Evolutionary conservation across 2,329 filamentous ascomycete genomes (phyloP).

Genomic region (Neobulgaria alba): DNA sequence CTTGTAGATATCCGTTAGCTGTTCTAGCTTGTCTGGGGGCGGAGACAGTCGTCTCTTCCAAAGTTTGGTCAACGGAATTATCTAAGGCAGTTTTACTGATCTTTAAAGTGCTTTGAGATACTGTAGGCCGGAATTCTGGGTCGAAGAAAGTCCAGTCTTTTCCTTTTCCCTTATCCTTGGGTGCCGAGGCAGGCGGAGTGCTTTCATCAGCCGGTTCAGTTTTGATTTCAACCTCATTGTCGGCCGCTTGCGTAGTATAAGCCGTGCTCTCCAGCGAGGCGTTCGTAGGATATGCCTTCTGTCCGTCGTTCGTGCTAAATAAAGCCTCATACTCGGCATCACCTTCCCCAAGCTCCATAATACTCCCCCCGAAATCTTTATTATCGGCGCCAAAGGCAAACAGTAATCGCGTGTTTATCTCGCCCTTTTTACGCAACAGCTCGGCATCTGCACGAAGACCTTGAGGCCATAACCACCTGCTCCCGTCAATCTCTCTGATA

Average conservation of each 20-base stretch:
- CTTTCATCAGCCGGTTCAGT: no score
- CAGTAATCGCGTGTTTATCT: neutral
- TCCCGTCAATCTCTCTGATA: conserved; percentile 1
- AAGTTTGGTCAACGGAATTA: no score
- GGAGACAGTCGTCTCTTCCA: no score
- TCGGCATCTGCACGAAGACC: conserved; percentile 17
- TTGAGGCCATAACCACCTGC: conserved; percentile 4
- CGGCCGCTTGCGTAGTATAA: neutral
- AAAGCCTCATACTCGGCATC: neutral
- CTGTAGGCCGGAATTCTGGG: neutral
- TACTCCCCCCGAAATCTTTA: neutral
- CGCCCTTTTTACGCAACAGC: neutral
- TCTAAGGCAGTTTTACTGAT: no score
- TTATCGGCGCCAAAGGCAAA: neutral
- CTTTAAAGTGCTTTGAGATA: no score
- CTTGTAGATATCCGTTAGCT: no score
- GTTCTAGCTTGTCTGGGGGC: no score
- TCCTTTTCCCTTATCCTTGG: neutral
- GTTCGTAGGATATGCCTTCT: no score
- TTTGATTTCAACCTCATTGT: no score
- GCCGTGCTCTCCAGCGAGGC: no score
- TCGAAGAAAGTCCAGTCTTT: neutral
- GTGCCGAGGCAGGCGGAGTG: no score
- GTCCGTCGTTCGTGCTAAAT: neutral
- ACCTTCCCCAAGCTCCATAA: neutral